Base-by-base conservation (phyloP, 2,329 filamentous ascomycete genomes). In the Fusarium euwallaceae region DNA sequence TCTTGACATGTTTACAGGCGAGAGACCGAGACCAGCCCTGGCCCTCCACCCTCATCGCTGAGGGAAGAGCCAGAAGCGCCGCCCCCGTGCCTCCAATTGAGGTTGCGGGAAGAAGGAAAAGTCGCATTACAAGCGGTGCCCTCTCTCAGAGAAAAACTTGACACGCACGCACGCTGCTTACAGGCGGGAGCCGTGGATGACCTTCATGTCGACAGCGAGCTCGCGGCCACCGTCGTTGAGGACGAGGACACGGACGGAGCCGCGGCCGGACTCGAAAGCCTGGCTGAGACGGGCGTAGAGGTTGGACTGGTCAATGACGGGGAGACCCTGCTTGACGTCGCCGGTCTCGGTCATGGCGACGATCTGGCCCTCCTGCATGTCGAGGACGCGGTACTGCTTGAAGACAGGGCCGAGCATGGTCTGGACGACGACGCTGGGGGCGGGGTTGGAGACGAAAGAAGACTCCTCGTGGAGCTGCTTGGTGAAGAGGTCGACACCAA, bases 381-480 rank as follows among this genome's bases (percentile, higher is more conserved):
- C 97, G 74, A 99, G 93, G 84, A 99, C 96, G 83, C 97, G 95
- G 93, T 99, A 99, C 91, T 98, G 97, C 95, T 98, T 98, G 95
- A 98, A 98, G 88, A 98, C 92, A 76, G 97, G 97, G 81, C 96
- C 97, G 78, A 97, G 94, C 95, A 99, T 98, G 88, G 96, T 98
- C 93, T 99, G 97, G 82, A 99, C 96, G 76, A 98, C 92, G 72
- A 99, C 97, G 80, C 94, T 98, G 80, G 96, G 96, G 78, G 94
- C 94, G 77, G 97, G 97, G 93, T 97, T 97, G 87, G 94, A 95
- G 88, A 98, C 92, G 88, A 98, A 98, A 81, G 93, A 96, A 67
- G 95, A 98, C 93, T 99, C 97, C 89, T 99, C 97, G 83, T 98
- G 95, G 78, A 99, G 92, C 89, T 98, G 95, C 91, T 98, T 97